These are phyloP conservation scores for Nigrospora osmanthi DNA, from an alignment of 2,329 filamentous ascomycete species.

Conservation along the genomic window DNA sequence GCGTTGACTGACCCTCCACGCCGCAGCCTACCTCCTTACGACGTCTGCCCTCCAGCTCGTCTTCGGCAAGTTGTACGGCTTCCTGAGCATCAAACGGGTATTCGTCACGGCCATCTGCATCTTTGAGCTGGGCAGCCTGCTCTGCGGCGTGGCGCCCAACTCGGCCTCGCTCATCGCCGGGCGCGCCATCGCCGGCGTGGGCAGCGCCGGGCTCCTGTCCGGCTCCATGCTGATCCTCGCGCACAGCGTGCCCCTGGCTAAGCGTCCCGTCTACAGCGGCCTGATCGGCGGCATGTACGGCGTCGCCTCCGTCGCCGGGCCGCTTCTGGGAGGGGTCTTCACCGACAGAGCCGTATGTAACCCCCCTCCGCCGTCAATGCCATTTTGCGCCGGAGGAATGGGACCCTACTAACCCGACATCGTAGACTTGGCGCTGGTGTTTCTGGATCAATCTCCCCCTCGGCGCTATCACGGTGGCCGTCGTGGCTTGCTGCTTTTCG, in stretches of 20 bases:
- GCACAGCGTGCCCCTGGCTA: constrained; percentile 9
- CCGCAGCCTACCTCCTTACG: constrained; percentile 28
- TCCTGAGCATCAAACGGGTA: constrained; percentile 26
- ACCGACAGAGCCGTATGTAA: constrained; percentile 20
- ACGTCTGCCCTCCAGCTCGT: constrained; percentile 26
- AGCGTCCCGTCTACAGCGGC: constrained; percentile 14
- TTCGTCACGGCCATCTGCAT: constrained; percentile 22
- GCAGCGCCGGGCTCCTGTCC: constrained; percentile 29
- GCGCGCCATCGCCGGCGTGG: constrained; percentile 34
- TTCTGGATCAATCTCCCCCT: constrained; percentile 24
- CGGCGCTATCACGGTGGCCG: constrained; percentile 16
- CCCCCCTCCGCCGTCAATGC: too few relatives aligned
- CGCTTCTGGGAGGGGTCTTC: constrained; percentile 21
- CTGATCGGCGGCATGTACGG: constrained; percentile 26
- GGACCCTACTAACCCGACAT: background rate
- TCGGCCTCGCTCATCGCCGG: constrained; percentile 36
- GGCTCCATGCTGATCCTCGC: constrained; percentile 10
- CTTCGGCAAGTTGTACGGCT: constrained; percentile 31
- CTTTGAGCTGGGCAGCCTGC: constrained; percentile 36
- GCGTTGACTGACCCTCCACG: background rate
- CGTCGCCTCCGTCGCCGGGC: constrained; percentile 26
- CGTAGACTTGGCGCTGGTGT: constrained; percentile 21
- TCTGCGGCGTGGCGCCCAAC: constrained; percentile 32
- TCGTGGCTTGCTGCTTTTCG: constrained; percentile 16
- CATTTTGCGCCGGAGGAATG: background rate